Evolutionary conservation across 371 early-diverging fungal species (phyloP), one percentile per base, ranked within the genome.

Genomic region (Thermomucor indicae-seudaticae): DNA sequence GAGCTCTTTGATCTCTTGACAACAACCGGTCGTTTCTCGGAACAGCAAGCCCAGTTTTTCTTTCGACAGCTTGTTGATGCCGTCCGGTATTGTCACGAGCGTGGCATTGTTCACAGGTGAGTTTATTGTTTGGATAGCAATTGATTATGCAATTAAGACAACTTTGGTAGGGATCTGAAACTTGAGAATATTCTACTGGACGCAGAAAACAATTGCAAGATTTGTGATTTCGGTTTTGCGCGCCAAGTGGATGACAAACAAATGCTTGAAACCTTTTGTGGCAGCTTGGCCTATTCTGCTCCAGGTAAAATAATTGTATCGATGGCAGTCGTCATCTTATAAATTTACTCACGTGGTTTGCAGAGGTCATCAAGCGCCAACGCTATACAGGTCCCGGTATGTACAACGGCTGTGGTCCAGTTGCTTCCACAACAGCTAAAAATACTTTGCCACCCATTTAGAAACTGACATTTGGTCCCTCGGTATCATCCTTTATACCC

Each of bases 211-310:
- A 79, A 85, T 47, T 78, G 88, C 57, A 94, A 92, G 61, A 69
- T 94, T 34, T 86, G 86, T 43, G 95, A 94, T 70, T 92, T 94
- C 77, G 95, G 95, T 17, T 92, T 94, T 72, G 89, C 91, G n/a
- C 73, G 87, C 10, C 79, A 83, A 43, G 79, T 77, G 25, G 84
- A 87, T 25, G 67, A 72, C 35, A 79, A 79, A 35, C 83, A 81
- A 53, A 64, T 88, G 28, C 70, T 92, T 16, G 93, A 92, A 53
- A 88, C 90, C 1, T 89, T 86, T 64, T 93, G 93, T 62, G 93
- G 93, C 0, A 88, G 89, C 28, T 74, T 83, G 2, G 88, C 86
- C 8, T 93, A 91, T 64, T 86, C 91, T 23, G 85, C 93, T 3
- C 93, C 93, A 39, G n/a, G n/a, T n/a, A n/a, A n/a, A n/a, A n/a